Base-by-base conservation (phyloP, 192 early-diverging fungal genomes). In the Coemansia pectinata region DNA sequence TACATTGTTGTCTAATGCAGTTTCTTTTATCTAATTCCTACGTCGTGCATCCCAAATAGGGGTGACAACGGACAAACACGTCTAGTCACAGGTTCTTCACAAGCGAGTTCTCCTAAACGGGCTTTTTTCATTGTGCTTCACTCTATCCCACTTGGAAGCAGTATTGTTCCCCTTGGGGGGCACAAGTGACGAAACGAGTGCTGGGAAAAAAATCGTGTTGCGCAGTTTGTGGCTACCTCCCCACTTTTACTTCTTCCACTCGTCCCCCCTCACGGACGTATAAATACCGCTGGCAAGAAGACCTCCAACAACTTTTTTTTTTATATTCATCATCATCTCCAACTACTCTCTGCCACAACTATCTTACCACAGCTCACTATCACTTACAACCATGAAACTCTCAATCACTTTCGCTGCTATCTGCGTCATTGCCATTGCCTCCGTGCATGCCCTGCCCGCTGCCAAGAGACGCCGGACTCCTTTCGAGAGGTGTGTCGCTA, bases 401-500 rank as follows among this genome's bases (percentile, higher is more conserved):
- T 19, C 63, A 23, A 2, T 63, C 34, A 53, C 40, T 23, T 36
- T 63, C 14, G 38, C 60, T 33, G 23, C 62, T 1, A 10, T 76
- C 19, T 65, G 53, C 40, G 48, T 42, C 58, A 25, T 76, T n/a
- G 29, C 52, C 6, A 45, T 48, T 9, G 39, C 61, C 11, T 60
- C 74, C 3, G 63, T 69, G 14, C 61, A 70, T 12, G 66, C 67
- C 12, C 42, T 61, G 12, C 70, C 73, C 14, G 48, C 63, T 25
- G 11, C 44, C 17, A 40, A 19, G 39, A 53, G 25, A 31, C 41
- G 12, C 31, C 29, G 2, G 14, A 62, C 23, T 10, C 69, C 63
- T 1, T 84, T 67, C 58, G 66, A 84, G 1, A 62, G 73, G 67
- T 84, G 81, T 39, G 73, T 84, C 31, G 41, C 27, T 11, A 71